phyloP scores from a whole-genome alignment of 495 filamentous ascomycete genomes.

The Daldinia concentrica region DNA sequence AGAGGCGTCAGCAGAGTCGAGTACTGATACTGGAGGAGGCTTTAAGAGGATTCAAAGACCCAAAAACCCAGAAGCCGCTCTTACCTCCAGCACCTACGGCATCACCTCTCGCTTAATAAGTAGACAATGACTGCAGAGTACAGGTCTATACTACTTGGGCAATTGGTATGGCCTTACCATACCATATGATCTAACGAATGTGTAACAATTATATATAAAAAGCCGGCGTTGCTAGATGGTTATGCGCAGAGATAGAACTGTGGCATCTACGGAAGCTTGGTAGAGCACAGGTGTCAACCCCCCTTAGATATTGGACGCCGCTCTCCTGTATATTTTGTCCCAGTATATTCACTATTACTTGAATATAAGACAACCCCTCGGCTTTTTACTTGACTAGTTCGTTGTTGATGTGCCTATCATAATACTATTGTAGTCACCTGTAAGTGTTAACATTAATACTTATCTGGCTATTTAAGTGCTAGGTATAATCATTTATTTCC shows the following conservation, averaged over 20 bases:
- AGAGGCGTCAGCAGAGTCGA: conserved; percentile 65
- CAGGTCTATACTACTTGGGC: neutral
- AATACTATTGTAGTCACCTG: no score
- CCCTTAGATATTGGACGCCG: neutral
- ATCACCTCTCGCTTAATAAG: conserved; percentile 20
- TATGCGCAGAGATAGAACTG: neutral
- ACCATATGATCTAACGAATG: conserved; percentile 7
- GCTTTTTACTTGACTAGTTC: conserved; percentile 12
- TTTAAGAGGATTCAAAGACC: conserved; percentile 66
- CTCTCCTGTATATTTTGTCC: neutral
- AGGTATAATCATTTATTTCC: no score
- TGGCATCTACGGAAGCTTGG: neutral
- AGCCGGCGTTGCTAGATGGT: conserved; percentile 2
- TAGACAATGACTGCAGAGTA: neutral
- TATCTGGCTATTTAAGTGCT: no score
- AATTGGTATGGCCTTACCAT: neutral
- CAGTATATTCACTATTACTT: neutral
- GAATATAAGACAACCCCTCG: conserved; percentile 20
- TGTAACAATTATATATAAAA: conserved; percentile 10
- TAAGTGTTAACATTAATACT: no score
- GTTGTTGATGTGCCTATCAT: neutral
- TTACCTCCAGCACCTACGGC: conserved; percentile 43
- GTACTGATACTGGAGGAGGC: conserved; percentile 75
- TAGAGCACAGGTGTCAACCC: conserved; percentile 6
- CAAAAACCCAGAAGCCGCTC: conserved; percentile 58